A percentile compares a stretch with the other conserved stretches of the same genome.
Conservation (phyloP, 768 basidiomycete genomes). For the Boletus huronensis region DNA sequence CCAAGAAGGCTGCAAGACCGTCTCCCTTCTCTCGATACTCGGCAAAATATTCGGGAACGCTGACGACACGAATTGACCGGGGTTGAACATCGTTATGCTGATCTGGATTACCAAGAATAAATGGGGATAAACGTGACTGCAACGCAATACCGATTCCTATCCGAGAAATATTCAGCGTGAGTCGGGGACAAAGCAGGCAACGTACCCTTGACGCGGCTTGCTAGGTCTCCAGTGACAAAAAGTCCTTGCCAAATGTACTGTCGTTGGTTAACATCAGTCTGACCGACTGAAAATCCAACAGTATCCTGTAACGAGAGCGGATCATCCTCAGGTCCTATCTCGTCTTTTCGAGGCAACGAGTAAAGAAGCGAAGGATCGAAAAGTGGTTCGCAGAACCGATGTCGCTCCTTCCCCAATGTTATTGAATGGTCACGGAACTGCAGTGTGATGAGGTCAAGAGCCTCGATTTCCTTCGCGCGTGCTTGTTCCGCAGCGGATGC, state of each 20-base stretch:
- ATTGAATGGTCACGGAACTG: slow-evolving; percentile 69
- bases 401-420: slow-evolving; percentile 82
- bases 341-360: slow-evolving; percentile 30
- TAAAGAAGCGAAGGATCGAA: slow-evolving; percentile 67
- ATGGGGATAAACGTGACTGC: slow-evolving; percentile 66
- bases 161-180: neutral
- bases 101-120: slow-evolving; percentile 56
- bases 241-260: slow-evolving; percentile 75
- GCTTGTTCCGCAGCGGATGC: slow-evolving; percentile 78
- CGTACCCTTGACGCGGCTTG: slow-evolving; percentile 67
- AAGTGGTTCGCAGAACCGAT: slow-evolving; percentile 87
- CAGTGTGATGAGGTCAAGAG: slow-evolving; percentile 75
- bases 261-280: slow-evolving; percentile 61
- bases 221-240: slow-evolving; percentile 77
- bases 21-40: slow-evolving; percentile 87
- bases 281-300: slow-evolving; percentile 58
- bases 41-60: slow-evolving; percentile 85
- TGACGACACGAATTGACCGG: slow-evolving; percentile 56
- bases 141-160: slow-evolving; percentile 65
- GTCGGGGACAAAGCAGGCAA: neutral
- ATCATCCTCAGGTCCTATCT: slow-evolving; percentile 17
- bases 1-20: slow-evolving; percentile 76
- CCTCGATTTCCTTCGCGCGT: slow-evolving; percentile 77
- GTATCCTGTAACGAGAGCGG: slow-evolving; percentile 59
- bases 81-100: slow-evolving; percentile 70